phyloP scores from a whole-genome alignment of 78 protist species.

The Protostelium mycophagum region DNA sequence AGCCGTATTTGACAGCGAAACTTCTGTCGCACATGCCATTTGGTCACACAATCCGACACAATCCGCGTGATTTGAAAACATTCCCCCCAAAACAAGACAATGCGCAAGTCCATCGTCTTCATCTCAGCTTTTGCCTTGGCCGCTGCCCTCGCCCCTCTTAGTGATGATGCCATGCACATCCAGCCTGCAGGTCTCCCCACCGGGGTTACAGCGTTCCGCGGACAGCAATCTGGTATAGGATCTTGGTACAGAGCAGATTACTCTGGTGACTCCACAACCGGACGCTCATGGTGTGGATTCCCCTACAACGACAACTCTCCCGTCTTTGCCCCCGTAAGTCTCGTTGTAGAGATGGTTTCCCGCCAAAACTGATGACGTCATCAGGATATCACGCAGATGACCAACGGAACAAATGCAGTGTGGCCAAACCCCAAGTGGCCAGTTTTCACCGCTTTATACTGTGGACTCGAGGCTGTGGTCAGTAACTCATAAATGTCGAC shows the following conservation, averaged over 20 bases:
- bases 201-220: not conserved
- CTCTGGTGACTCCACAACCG: not conserved
- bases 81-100: too few relatives aligned
- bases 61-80: too few relatives aligned
- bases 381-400: not conserved
- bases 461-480: not conserved
- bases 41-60: too few relatives aligned
- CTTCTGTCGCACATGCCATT: too few relatives aligned
- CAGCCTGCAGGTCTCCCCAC: too few relatives aligned
- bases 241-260: not conserved
- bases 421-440: not conserved
- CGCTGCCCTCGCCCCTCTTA: too few relatives aligned
- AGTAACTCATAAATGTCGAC: too few relatives aligned
- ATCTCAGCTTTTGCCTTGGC: too few relatives aligned
- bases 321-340: not conserved
- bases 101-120: too few relatives aligned
- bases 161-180: too few relatives aligned
- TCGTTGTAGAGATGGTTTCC: not conserved
- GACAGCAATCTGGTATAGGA: not conserved
- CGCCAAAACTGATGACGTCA: not conserved
- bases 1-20: too few relatives aligned
- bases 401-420: not conserved
- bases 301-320: not conserved
- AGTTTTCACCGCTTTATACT: not conserved
- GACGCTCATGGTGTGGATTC: not conserved